Evolutionary conservation across 148 eudicot species (phyloP), one percentile per base, ranked within the genome.

Genomic region (Rhododendron henanense): DNA sequence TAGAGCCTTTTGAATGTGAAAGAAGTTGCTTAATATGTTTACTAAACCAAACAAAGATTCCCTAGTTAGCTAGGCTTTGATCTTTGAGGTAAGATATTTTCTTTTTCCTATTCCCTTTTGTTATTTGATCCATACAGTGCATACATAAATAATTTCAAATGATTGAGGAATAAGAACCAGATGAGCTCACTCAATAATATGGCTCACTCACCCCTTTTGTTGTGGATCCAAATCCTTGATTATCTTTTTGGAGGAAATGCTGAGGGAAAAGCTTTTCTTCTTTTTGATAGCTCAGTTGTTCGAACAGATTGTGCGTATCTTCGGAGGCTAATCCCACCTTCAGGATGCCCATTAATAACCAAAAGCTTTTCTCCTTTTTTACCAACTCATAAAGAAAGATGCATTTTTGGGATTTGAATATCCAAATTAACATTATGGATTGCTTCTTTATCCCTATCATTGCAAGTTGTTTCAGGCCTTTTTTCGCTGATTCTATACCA

Each of bases 121-220:
- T 35, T 33, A 85, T 63, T 51, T 75, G 23, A 44, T 80, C 25
- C 39, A 57, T 23, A 21, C 75, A 10, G 69, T 37, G 23, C 39
- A 35, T 47, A 81, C 10, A 25, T 67, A 28, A 25, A n/a, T 63
- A 39, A 78, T 35, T 37, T 79, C 85, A 90, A 83, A 92, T 90
- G 92, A 91, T 92, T 88, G 87, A 85, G 81, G 90, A 88, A 91
- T 85, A 87, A 84, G 86, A 79, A 87, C 85, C 86, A 71, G 35
- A 84, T 78, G 37, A 84, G 21, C 79, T 35, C 74, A 61, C 85
- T 47, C 73, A 85, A 71, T 35, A 41, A 85, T 86, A 88, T 88
- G 90, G 88, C 65, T 87, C 84, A 71, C 81, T 87, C 84, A 77
- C 81, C 88, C 86, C 79, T 87, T 87, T 88, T 87, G 84, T 1